Base-by-base conservation (phyloP, 345 rosid species). In the Sisymbrium irio region DNA sequence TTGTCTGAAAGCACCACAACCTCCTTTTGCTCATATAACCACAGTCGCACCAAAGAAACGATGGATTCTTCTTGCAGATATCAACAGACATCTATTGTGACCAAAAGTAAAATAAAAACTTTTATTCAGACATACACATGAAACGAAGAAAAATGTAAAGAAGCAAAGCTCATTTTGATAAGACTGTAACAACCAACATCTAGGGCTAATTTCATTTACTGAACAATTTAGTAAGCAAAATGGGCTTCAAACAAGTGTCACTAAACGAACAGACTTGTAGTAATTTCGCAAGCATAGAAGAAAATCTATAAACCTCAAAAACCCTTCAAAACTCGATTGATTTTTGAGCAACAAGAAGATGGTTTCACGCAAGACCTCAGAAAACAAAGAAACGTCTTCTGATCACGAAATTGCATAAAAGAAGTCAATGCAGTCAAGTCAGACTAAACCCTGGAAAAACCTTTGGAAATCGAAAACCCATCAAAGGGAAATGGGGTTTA, bases 11-110 rank as follows among this genome's bases (percentile, higher is more conserved):
- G 72, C 82, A 83, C 85, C 97, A 84, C 62, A 80, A 81, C 73
- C 90, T 85, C 77, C 85, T 83, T 33, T 80, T 71, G 85, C 80
- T 85, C 89, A 85, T 81, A 74, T 87, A 85, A 85, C 84, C 82
- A 69, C 82, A 85, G 62, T 66, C 79, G 68, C 76, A 81, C 79
- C 79, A 77, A 58, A 78, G 73, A 77, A 85, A 71, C 6, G 85
- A 74, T 13, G 73, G 67, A 67, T 64, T 47, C 58, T 57, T 65
- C 73, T 66, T 65, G 77, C 68, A 77, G 64, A 66, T 30, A 72
- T 66, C 73, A 78, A 67, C 62, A 60, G 74, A 60, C 77, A 78
- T 75, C 74, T 75, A 49, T 8, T 59, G 33, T n/a, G 35, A 20
- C 5, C 5, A 73, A 73, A 25, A 32, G 25, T 40, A 28, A 12